Conservation (phyloP, 192 early-diverging fungal genomes). For the Dispira parvispora region DNA sequence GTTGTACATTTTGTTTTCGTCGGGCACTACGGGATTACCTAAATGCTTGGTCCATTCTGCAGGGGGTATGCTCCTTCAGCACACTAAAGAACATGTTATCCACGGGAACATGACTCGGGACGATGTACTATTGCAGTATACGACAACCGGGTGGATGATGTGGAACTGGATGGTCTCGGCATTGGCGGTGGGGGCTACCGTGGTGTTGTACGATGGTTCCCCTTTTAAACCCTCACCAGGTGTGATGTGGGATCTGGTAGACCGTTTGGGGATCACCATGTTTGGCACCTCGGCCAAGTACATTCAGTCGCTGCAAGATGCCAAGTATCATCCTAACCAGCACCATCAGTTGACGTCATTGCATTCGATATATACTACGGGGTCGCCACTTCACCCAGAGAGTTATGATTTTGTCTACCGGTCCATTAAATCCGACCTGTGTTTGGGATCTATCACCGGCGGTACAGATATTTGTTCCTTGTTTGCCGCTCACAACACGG, state of each 20-base stretch:
- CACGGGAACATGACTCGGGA: conserved; percentile 53
- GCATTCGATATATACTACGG: conserved; percentile 78
- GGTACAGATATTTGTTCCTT: conserved; percentile 95
- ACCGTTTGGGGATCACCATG: conserved; percentile 58
- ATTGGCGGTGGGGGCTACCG: conserved; percentile 57
- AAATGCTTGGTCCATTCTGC: conserved; percentile 94
- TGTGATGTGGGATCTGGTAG: conserved; percentile 62
- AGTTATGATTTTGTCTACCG: conserved; percentile 84
- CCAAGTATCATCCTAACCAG: conserved; percentile 39
- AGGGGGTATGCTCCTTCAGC: conserved; percentile 79
- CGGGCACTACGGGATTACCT: conserved; percentile 88
- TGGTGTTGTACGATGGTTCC: conserved; percentile 84
- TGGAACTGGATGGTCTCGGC: conserved; percentile 94
- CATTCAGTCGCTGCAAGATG: conserved; percentile 75
- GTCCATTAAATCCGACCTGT: conserved; percentile 66
- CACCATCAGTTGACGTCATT: conserved; percentile 43
- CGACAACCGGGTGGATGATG: conserved; percentile 97
- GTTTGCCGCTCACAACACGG: conserved; percentile 81
- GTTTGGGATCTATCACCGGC: conserved; percentile 88
- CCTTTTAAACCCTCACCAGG: conserved; percentile 73
- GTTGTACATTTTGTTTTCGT: conserved; percentile 78
- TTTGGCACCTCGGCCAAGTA: conserved; percentile 96
- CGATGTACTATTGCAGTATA: conserved; percentile 85
- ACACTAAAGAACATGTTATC: conserved; percentile 85
- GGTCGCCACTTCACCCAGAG: conserved; percentile 84